Percentiles rank a stretch among this genome's conserved stretches.
Evolutionary conservation across 2,329 filamentous ascomycete genomes (phyloP).

Genomic region (Dichotomopilus funicola): DNA sequence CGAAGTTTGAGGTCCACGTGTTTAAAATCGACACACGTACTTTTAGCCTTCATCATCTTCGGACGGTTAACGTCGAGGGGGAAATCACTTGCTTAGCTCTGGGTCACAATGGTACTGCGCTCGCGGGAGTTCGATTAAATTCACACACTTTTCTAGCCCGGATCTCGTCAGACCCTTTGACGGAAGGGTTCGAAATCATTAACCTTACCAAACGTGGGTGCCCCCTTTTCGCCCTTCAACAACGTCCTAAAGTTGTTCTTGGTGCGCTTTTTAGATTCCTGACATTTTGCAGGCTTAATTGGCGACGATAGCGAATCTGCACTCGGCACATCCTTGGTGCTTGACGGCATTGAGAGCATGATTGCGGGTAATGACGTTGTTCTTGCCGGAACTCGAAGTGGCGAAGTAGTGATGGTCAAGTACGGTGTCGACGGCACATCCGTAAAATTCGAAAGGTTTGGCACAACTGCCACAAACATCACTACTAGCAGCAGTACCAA

Average conservation of each 20-base stretch:
- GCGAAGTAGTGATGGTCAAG: slow-evolving; percentile 40
- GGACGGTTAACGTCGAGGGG: slow-evolving; percentile 34
- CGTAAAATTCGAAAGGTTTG: slow-evolving; percentile 25
- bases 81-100: slow-evolving; percentile 45
- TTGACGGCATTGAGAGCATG: slow-evolving; percentile 26
- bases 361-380: slow-evolving; percentile 19
- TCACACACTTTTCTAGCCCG: slow-evolving; percentile 31
- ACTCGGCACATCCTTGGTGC: slow-evolving; percentile 33
- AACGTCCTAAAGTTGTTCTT: background rate
- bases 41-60: slow-evolving; percentile 23
- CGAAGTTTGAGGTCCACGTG: slow-evolving; percentile 34
- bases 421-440: background rate
- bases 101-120: slow-evolving; percentile 23
- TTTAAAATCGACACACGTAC: slow-evolving; percentile 31
- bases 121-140: slow-evolving; percentile 31
- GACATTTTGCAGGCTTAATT: slow-evolving; percentile 1
- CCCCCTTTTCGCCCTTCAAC: background rate
- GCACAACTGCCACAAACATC: slow-evolving; percentile 20
- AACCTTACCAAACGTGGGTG: slow-evolving; percentile 23
- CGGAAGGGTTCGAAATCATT: slow-evolving; percentile 10
- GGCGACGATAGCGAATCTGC: slow-evolving; percentile 17
- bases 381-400: slow-evolving; percentile 46
- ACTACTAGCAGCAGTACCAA: slow-evolving; percentile 12
- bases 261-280: background rate
- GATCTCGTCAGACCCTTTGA: slow-evolving; percentile 15